phyloP scores from a whole-genome alignment of 352 stramenopile species.

The Globisporangium polare region DNA sequence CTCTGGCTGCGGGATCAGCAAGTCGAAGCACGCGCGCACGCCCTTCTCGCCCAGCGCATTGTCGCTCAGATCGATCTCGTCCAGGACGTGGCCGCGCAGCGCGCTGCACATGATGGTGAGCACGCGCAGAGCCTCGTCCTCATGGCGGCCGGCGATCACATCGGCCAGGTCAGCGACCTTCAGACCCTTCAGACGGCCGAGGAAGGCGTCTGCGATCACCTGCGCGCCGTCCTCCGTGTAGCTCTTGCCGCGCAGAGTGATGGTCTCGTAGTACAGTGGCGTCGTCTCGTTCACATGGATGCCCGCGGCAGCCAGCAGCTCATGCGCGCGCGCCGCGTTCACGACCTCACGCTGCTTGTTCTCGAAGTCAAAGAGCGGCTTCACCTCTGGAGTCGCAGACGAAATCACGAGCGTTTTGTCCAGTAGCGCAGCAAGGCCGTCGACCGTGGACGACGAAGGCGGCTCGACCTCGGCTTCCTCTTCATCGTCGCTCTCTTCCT shows the following conservation, averaged over 20 bases:
- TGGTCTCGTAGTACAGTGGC: conserved; percentile 43
- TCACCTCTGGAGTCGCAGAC: conserved; percentile 4
- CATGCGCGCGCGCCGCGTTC: conserved; percentile 45
- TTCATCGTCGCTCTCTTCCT: conserved; percentile 35
- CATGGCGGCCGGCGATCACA: conserved; percentile 88
- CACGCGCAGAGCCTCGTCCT: conserved; percentile 88
- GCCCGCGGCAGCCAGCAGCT: conserved; percentile 39
- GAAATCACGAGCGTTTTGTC: conserved; percentile 43
- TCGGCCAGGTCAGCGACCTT: conserved; percentile 86
- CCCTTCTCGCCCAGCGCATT: conserved; percentile 78
- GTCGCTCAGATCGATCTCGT: conserved; percentile 85
- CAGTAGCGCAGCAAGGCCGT: conserved; percentile 41
- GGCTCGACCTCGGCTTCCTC: conserved; percentile 36
- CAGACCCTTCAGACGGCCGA: conserved; percentile 41
- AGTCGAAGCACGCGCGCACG: conserved; percentile 63
- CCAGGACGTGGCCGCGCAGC: conserved; percentile 67
- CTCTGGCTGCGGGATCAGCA: conserved; percentile 64
- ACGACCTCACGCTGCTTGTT: conserved; percentile 65
- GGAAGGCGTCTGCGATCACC: conserved; percentile 48
- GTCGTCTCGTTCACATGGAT: conserved; percentile 30
- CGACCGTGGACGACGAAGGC: conserved; percentile 26
- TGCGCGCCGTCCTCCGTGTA: conserved; percentile 68
- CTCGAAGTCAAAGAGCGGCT: conserved; percentile 52
- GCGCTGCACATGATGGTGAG: conserved; percentile 77
- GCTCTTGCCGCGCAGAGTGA: conserved; percentile 73